phyloP scores from a whole-genome alignment of 192 early-diverging fungal genomes.

The Coemansia sp. region DNA sequence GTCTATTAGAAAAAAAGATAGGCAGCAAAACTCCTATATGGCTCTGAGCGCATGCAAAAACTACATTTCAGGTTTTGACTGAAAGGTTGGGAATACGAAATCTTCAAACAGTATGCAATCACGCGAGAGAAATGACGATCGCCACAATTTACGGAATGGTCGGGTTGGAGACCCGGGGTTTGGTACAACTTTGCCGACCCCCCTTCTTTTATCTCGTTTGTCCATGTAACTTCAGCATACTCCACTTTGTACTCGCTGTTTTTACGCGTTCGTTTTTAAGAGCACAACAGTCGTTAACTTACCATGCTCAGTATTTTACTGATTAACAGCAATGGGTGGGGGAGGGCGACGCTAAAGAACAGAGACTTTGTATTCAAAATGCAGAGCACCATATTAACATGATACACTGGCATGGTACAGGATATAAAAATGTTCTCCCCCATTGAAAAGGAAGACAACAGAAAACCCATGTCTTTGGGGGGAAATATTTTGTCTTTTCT shows the following conservation, averaged over 20 bases:
- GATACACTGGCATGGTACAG: neutral
- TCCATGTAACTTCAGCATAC: neutral
- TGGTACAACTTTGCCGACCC: neutral
- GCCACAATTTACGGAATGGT: neutral
- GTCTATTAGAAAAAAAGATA: neutral
- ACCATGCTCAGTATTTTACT: neutral
- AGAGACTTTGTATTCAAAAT: neutral
- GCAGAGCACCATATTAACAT: neutral
- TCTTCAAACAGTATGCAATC: neutral
- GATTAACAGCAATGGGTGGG: neutral
- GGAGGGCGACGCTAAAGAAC: neutral
- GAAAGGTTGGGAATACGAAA: slow-evolving; percentile 12
- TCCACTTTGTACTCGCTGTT: neutral
- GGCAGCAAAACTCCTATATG: neutral
- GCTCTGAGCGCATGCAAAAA: neutral
- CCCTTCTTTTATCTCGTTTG: neutral
- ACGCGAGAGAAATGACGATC: neutral
- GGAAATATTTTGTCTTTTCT: neutral
- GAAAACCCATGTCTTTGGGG: neutral
- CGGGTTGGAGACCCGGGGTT: neutral
- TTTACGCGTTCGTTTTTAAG: neutral
- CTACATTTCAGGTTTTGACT: neutral
- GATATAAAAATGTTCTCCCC: neutral
- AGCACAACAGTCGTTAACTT: neutral
- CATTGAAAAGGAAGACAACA: neutral